These are phyloP conservation scores for Ogataea pignaliae DNA, from an alignment of 805 yeast species.

Conservation along the genomic window DNA sequence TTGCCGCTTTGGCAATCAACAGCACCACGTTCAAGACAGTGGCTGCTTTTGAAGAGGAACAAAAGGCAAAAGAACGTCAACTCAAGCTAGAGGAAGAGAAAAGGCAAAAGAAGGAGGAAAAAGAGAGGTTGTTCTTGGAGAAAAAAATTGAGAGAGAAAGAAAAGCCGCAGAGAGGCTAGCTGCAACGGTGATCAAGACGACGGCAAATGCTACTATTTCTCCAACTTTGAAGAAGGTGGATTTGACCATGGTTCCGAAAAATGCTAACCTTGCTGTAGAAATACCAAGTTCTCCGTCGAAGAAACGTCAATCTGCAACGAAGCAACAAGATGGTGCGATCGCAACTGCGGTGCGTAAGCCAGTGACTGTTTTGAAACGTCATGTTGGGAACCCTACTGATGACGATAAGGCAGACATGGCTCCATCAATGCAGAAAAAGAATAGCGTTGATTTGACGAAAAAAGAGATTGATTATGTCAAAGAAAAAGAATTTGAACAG, in stretches of 20 bases:
- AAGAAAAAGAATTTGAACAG: slow-evolving; percentile 4
- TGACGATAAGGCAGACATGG: neutral
- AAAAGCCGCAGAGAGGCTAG: neutral
- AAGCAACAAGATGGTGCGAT: neutral
- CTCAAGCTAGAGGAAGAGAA: neutral
- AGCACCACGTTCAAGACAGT: slow-evolving; percentile 36
- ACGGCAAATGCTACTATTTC: no score
- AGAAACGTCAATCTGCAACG: neutral
- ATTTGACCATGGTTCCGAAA: no score
- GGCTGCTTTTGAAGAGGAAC: slow-evolving; percentile 17
- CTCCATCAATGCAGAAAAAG: neutral
- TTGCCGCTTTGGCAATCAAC: slow-evolving; percentile 39
- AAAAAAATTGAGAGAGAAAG: neutral
- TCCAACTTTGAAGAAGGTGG: no score
- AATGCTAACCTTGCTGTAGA: no score
- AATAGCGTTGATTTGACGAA: slow-evolving; percentile 1
- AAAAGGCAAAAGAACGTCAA: slow-evolving; percentile 3
- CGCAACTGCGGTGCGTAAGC: neutral
- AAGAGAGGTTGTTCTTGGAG: neutral
- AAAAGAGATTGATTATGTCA: neutral
- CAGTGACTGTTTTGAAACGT: slow-evolving; percentile 2
- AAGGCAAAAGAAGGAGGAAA: neutral
- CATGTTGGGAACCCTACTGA: neutral
- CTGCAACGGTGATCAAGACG: no score
- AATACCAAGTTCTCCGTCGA: neutral